A percentile compares a stretch with the other conserved stretches of the same genome.
phyloP scores from a whole-genome alignment of 805 yeast species.

The Sugiyamaella boreocaroliniensis region DNA sequence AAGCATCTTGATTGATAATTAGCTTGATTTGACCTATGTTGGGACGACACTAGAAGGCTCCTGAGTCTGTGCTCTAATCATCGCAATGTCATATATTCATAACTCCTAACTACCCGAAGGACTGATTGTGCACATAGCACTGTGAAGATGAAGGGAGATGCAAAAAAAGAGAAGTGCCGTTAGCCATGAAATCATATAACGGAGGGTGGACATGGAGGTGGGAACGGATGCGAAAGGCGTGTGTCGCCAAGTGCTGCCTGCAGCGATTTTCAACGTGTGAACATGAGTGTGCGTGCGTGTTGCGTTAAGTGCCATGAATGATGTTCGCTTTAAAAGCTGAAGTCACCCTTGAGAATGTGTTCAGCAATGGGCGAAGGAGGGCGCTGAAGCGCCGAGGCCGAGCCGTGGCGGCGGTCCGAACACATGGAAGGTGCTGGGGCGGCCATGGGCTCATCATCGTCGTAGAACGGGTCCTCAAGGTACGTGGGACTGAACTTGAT shows the following conservation, averaged over 20 bases:
- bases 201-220: too few relatives aligned
- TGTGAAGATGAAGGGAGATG: too few relatives aligned
- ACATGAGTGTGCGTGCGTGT: too few relatives aligned
- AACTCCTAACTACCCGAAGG: background rate
- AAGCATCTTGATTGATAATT: too few relatives aligned
- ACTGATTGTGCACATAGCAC: background rate
- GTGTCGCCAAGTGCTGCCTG: too few relatives aligned
- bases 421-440: background rate
- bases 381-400: constrained; percentile 16
- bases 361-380: constrained; percentile 32
- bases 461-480: constrained; percentile 10
- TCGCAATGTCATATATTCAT: background rate
- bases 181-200: too few relatives aligned
- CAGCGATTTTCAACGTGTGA: too few relatives aligned
- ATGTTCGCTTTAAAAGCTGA: constrained; percentile 14
- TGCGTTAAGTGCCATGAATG: too few relatives aligned
- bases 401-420: too few relatives aligned
- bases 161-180: too few relatives aligned
- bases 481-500: constrained; percentile 20
- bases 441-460: constrained; percentile 1
- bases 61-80: background rate
- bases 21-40: too few relatives aligned
- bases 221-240: too few relatives aligned
- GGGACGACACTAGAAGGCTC: background rate
- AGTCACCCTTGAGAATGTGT: constrained; percentile 31